Conservation (phyloP, 2,329 filamentous ascomycete species). For the Botryotinia globosa region DNA sequence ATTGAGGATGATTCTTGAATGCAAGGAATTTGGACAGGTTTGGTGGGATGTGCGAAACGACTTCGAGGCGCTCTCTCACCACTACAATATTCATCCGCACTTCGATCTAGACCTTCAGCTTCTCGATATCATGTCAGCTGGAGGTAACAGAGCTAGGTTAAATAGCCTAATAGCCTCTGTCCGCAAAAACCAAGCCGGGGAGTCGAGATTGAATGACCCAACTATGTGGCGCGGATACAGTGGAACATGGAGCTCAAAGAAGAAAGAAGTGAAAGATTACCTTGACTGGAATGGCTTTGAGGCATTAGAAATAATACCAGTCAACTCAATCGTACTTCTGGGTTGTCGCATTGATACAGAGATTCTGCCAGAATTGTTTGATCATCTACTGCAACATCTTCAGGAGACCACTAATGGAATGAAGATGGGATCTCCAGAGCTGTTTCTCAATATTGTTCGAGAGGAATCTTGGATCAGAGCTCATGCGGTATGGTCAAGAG, state of each 20-base stretch:
- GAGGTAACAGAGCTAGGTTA: background rate
- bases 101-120: conserved; percentile 3
- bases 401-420: background rate
- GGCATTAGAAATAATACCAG: background rate
- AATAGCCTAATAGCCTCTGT: background rate
- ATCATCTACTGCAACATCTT: background rate
- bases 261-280: background rate
- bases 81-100: background rate
- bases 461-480: conserved; percentile 5
- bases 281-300: background rate
- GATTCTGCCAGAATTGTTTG: background rate
- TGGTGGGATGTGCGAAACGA: conserved; percentile 3
- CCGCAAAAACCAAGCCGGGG: background rate
- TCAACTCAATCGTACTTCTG: background rate
- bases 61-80: conserved; percentile 11
- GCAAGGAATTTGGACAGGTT: background rate
- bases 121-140: background rate
- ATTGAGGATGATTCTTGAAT: background rate
- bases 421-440: background rate
- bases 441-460: background rate
- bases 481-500: background rate
- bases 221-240: background rate
- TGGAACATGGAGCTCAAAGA: background rate
- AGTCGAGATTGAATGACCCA: background rate
- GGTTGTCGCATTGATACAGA: background rate